A percentile compares a stretch with the other conserved stretches of the same genome.
Evolutionary conservation across 129 eudicot species (phyloP).

Genomic region (Helianthus annuus): HanXRQr2.0-SUNRISE NC_035447.2:122493837-122494336

Average conservation of each 20-base stretch:
- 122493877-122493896: background rate
- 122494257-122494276: constrained; percentile 55
- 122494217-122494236: background rate
- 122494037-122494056: constrained; percentile 42
- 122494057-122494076: constrained; percentile 38
- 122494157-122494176: constrained; percentile 58
- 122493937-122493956: background rate
- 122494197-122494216: background rate
- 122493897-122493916: constrained; percentile 1
- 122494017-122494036: constrained; percentile 28
- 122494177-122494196: constrained; percentile 38
- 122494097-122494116: constrained; percentile 64
- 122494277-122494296: constrained; percentile 41
- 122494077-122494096: constrained; percentile 63
- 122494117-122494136: constrained; percentile 71
- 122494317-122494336: constrained; percentile 37
- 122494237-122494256: constrained; percentile 33
- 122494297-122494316: constrained; percentile 42
- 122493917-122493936: background rate
- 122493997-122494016: constrained; percentile 68
- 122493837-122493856: background rate
- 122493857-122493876: background rate
- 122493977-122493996: constrained; percentile 55
- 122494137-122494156: constrained; percentile 59
- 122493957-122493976: constrained; percentile 33